Conservation (phyloP, 345 rosid species). For the Camelina neglecta region DNA sequence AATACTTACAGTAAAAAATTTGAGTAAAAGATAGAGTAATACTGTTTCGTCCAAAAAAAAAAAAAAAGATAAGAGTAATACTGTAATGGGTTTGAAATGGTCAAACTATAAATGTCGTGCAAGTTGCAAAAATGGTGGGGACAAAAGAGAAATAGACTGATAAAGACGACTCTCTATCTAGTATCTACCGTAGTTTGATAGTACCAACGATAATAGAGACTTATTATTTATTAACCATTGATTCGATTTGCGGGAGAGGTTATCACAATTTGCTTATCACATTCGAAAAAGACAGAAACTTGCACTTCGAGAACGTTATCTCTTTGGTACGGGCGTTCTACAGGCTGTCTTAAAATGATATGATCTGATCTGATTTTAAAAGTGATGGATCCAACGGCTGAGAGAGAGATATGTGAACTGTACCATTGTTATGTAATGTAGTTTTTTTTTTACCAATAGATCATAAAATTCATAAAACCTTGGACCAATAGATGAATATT, state of each 20-base stretch:
- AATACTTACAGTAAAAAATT: no score
- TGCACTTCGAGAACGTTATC: conserved; percentile 8
- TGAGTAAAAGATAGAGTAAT: no score
- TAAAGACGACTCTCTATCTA: conserved; percentile 3
- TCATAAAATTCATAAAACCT: background rate
- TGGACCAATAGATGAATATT: background rate
- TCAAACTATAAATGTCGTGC: no score
- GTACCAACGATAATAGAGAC: background rate
- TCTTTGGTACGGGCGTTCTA: conserved; percentile 12
- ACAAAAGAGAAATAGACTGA: conserved; percentile 3
- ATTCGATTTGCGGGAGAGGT: conserved; percentile 33
- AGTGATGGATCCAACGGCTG: no score
- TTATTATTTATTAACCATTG: conserved; percentile 4
- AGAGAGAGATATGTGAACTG: no score
- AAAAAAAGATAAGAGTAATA: no score
- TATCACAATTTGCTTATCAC: conserved; percentile 44
- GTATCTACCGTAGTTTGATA: background rate
- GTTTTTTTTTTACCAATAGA: no score
- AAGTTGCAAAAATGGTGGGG: background rate
- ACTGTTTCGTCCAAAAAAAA: no score
- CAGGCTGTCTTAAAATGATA: conserved; percentile 19
- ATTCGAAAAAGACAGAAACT: conserved; percentile 32
- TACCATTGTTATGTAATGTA: no score
- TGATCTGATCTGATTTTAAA: no score
- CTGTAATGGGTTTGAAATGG: no score